Evolutionary conservation across 2,329 filamentous ascomycete genomes (phyloP).

Genomic region (Claviceps quebecensis): DNA sequence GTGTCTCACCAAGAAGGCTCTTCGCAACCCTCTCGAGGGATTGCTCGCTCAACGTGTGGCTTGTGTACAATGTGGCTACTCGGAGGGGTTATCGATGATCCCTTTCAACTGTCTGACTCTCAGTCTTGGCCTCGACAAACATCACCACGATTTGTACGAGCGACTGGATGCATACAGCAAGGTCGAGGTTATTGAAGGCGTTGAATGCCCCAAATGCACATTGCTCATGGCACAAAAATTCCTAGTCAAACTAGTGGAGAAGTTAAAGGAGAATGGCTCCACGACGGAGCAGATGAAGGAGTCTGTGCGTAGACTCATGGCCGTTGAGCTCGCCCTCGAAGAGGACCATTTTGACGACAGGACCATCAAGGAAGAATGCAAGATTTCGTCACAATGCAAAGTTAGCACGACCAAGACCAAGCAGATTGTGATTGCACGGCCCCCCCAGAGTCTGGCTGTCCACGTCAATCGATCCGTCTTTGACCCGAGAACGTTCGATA

Average conservation of each 20-base stretch:
- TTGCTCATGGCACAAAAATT: conserved; percentile 44
- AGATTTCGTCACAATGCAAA: conserved; percentile 51
- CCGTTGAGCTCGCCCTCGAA: conserved; percentile 57
- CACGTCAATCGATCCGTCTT: conserved; percentile 91
- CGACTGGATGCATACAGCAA: conserved; percentile 74
- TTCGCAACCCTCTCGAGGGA: conserved; percentile 73
- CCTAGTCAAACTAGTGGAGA: conserved; percentile 32
- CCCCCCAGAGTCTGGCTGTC: conserved; percentile 67
- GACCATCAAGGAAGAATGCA: conserved; percentile 48
- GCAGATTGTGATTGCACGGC: conserved; percentile 71
- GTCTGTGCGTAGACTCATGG: conserved; percentile 41
- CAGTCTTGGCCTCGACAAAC: conserved; percentile 51
- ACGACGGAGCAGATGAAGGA: conserved; percentile 38
- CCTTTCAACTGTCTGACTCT: conserved; percentile 91
- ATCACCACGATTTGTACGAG: conserved; percentile 57
- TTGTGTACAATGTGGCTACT: conserved; percentile 73
- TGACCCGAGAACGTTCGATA: conserved; percentile 63
- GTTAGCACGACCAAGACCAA: conserved; percentile 75
- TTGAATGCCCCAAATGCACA: conserved; percentile 86
- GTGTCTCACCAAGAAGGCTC: conserved; percentile 21
- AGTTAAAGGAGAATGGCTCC: conserved; percentile 18
- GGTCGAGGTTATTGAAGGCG: conserved; percentile 73
- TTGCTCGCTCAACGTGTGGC: conserved; percentile 77
- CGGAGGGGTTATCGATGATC: conserved; percentile 77
- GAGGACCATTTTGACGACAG: conserved; percentile 67